Conservation (phyloP, 2,329 filamentous ascomycete genomes). For the Ascomycota sp. region DNA sequence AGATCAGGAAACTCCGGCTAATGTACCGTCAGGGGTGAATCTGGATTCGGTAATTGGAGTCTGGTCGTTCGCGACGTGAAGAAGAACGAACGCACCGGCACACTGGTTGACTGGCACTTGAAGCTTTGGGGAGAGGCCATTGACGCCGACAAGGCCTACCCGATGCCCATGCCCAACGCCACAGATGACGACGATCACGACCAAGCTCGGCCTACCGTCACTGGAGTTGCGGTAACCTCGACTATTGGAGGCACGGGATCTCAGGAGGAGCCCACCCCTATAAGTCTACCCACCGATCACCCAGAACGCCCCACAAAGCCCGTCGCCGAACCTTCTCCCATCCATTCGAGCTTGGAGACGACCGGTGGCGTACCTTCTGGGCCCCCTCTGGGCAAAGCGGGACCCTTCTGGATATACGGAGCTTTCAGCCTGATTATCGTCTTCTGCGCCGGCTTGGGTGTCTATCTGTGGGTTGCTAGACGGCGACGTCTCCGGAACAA, state of each 20-base stretch:
- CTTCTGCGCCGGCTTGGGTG: constrained; percentile 62
- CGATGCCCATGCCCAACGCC: constrained; percentile 62
- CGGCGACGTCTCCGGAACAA: constrained; percentile 53
- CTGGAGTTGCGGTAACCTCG: constrained; percentile 7
- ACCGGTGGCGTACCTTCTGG: background rate
- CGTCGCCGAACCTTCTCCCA: constrained; percentile 12
- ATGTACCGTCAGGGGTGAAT: constrained; percentile 49
- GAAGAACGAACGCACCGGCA: constrained; percentile 54
- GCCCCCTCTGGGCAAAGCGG: constrained; percentile 71
- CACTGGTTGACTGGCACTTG: constrained; percentile 75
- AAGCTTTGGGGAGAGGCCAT: constrained; percentile 84
- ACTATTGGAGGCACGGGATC: constrained; percentile 16
- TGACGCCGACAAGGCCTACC: constrained; percentile 46
- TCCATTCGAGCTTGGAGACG: constrained; percentile 1
- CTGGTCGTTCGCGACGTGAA: constrained; percentile 69
- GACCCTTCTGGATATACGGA: constrained; percentile 84
- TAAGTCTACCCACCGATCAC: constrained; percentile 33
- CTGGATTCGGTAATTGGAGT: constrained; percentile 72
- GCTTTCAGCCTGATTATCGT: constrained; percentile 60
- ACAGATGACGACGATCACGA: constrained; percentile 70
- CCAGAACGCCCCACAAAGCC: constrained; percentile 38
- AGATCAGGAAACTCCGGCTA: background rate
- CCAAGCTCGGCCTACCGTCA: constrained; percentile 32
- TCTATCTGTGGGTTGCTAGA: constrained; percentile 61
- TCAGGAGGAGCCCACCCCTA: constrained; percentile 21